phyloP scores from a whole-genome alignment of 768 basidiomycete genomes.

The Xerocomus brunneocitrinus region DNA sequence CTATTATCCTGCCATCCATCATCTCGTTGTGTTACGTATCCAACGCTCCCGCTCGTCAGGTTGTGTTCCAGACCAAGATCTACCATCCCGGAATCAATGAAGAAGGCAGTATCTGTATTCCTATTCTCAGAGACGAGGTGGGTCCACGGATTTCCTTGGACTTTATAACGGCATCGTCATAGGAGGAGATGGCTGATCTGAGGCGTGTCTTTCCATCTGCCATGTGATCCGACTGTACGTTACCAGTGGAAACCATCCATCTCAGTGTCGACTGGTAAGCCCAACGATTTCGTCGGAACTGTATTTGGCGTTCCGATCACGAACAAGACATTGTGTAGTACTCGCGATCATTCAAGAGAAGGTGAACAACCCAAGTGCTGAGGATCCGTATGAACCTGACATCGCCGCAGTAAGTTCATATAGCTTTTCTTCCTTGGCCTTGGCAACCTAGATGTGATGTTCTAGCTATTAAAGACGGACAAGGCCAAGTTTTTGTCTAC shows the following conservation, averaged over 20 bases:
- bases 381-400: conserved; percentile 86
- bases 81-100: conserved; percentile 92
- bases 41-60: conserved; percentile 39
- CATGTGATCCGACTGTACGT: conserved; percentile 5
- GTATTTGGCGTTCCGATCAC: not conserved
- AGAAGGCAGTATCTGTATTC: conserved; percentile 81
- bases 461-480: conserved; percentile 72
- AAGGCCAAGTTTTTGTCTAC: conserved; percentile 65
- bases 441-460: not conserved
- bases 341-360: conserved; percentile 77
- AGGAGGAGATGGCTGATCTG: conserved; percentile 3
- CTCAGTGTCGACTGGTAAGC: conserved; percentile 60
- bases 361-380: conserved; percentile 81
- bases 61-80: conserved; percentile 80
- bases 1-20: not conserved
- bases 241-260: conserved; percentile 82
- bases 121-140: conserved; percentile 80
- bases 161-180: not conserved
- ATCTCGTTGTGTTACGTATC: conserved; percentile 17
- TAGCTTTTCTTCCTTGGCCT: not conserved
- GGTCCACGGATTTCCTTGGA: conserved; percentile 21
- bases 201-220: not conserved
- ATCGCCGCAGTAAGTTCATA: conserved; percentile 67
- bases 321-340: conserved; percentile 41
- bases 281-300: conserved; percentile 9